phyloP scores from a whole-genome alignment of 129 eudicot species.

The Flaveria trinervia region DNA sequence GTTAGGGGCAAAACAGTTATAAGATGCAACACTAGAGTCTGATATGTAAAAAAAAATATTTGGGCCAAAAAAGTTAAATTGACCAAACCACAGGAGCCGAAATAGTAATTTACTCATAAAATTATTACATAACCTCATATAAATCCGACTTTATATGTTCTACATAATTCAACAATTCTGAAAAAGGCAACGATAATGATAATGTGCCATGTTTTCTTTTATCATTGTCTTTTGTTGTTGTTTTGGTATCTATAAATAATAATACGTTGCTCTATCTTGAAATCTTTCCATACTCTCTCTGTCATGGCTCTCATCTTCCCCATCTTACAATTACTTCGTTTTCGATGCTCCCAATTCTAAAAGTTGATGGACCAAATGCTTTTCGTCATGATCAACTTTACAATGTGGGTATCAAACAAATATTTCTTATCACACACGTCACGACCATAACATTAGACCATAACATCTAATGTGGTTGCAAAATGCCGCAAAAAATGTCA shows the following conservation, averaged over 20 bases:
- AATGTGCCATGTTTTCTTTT: constrained; percentile 19
- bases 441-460: constrained; percentile 25
- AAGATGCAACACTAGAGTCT: no score
- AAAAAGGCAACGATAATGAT: constrained; percentile 18
- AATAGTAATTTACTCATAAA: no score
- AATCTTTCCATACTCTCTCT: constrained; percentile 13
- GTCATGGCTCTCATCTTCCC: constrained; percentile 31
- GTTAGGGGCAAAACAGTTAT: no score
- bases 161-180: constrained; percentile 11
- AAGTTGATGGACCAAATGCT: constrained; percentile 26
- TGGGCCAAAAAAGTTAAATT: no score
- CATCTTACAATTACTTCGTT: constrained; percentile 26
- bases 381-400: constrained; percentile 20
- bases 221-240: constrained; percentile 29
- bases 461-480: constrained; percentile 27
- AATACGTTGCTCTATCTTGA: constrained; percentile 13
- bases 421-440: constrained; percentile 21
- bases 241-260: constrained; percentile 37
- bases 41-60: no score
- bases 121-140: background rate
- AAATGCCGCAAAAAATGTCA: constrained; percentile 20
- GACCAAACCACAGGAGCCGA: no score
- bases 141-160: background rate
- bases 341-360: constrained; percentile 14
- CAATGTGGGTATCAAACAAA: constrained; percentile 26